phyloP scores from a whole-genome alignment of 2,329 filamentous ascomycete species.

The Microsporum ferrugineum region DNA sequence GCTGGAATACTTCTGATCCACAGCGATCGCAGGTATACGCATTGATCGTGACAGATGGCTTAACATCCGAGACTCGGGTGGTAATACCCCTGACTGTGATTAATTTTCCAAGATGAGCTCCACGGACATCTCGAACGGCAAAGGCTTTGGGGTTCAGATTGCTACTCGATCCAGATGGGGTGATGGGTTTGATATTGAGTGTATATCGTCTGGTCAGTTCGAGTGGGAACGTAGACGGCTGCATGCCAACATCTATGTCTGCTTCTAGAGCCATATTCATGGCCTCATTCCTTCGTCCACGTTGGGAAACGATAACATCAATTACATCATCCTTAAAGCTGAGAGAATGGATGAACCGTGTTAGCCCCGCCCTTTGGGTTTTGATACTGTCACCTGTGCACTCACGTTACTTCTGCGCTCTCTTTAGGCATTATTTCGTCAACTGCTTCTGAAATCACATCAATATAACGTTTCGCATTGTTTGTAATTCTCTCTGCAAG shows the following conservation, averaged over 20 bases:
- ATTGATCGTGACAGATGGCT: slow-evolving; percentile 93
- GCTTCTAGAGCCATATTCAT: slow-evolving; percentile 56
- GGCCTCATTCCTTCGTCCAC: slow-evolving; percentile 72
- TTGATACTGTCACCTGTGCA: slow-evolving; percentile 4
- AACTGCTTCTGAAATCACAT: slow-evolving; percentile 76
- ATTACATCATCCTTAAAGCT: slow-evolving; percentile 96
- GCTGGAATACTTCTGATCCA: slow-evolving; percentile 95
- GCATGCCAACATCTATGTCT: slow-evolving; percentile 51
- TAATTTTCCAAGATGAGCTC: slow-evolving; percentile 81
- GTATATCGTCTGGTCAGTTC: slow-evolving; percentile 90
- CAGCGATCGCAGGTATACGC: slow-evolving; percentile 96
- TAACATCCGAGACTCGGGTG: slow-evolving; percentile 92
- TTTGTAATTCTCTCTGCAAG: slow-evolving; percentile 68
- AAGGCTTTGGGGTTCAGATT: slow-evolving; percentile 51
- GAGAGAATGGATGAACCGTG: slow-evolving; percentile 11
- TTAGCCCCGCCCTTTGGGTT: not conserved
- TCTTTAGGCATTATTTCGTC: slow-evolving; percentile 76
- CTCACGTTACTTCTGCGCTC: slow-evolving; percentile 63
- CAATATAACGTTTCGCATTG: slow-evolving; percentile 92
- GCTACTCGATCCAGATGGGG: slow-evolving; percentile 56
- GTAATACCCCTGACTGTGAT: slow-evolving; percentile 92
- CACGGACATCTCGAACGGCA: slow-evolving; percentile 85
- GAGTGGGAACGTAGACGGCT: slow-evolving; percentile 73
- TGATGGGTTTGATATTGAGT: slow-evolving; percentile 86
- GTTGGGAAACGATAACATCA: slow-evolving; percentile 90